phyloP scores from a whole-genome alignment of 495 filamentous ascomycete genomes.

The Sphaerosporella brunnea region DNA sequence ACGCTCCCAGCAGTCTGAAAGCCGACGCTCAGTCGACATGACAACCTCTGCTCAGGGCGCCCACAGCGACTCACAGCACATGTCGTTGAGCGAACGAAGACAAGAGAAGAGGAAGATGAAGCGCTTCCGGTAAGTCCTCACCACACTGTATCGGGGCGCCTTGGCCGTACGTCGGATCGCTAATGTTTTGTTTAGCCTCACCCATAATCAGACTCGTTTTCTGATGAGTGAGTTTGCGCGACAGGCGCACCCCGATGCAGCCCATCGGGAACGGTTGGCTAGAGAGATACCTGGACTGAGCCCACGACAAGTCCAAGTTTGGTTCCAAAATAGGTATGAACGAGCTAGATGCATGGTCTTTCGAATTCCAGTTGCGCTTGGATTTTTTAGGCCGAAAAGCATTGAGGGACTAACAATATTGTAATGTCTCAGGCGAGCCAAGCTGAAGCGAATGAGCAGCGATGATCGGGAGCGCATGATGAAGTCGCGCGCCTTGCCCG shows the following conservation, averaged over 20 bases:
- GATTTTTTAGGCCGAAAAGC: constrained; percentile 23
- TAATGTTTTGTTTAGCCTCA: constrained; percentile 43
- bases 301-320: constrained; percentile 89
- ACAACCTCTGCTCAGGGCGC: constrained; percentile 14
- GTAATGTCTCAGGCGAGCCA: constrained; percentile 56
- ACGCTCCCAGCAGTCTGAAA: constrained; percentile 22
- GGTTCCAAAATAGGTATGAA: constrained; percentile 91
- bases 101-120: constrained; percentile 90
- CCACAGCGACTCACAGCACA: constrained; percentile 22
- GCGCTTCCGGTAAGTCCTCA: constrained; percentile 84
- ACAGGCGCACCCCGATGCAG: constrained; percentile 86
- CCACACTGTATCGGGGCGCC: no score
- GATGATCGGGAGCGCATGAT: constrained; percentile 91
- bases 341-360: not conserved
- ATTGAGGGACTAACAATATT: constrained; percentile 3
- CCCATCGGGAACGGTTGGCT: constrained; percentile 76
- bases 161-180: not conserved
- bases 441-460: constrained; percentile 81
- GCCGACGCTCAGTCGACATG: constrained; percentile 23
- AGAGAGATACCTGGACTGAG: constrained; percentile 85
- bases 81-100: constrained; percentile 37
- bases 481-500: constrained; percentile 77
- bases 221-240: constrained; percentile 95
- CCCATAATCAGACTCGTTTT: constrained; percentile 90
- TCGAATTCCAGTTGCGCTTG: not conserved